Evolutionary conservation across 768 basidiomycete genomes (phyloP).

Genomic region (Tylopilus sp.): DNA sequence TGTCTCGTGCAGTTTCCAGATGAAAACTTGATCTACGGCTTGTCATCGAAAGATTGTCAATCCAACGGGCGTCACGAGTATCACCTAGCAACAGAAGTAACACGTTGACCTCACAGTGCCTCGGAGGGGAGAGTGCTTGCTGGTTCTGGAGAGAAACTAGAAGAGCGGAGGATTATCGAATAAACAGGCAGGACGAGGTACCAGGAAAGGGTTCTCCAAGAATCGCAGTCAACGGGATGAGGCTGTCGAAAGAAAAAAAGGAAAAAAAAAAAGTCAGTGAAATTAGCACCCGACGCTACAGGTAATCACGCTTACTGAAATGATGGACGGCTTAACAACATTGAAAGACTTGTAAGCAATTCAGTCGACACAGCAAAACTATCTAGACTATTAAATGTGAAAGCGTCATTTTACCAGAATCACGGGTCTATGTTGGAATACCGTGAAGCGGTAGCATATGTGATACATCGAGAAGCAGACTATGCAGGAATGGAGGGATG

Average conservation of each 20-base stretch:
- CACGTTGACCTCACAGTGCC: background rate
- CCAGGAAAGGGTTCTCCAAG: background rate
- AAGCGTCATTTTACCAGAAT: conserved; percentile 10
- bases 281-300: conserved; percentile 1
- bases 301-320: conserved; percentile 23
- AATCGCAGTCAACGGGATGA: background rate
- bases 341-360: conserved; percentile 8
- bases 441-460: conserved; percentile 17
- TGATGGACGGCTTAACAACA: conserved; percentile 2
- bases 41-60: background rate
- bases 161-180: background rate
- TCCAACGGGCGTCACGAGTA: background rate
- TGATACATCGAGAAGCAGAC: conserved; percentile 30
- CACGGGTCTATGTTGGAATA: conserved; percentile 30
- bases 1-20: conserved; percentile 1
- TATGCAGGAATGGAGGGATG: conserved; percentile 27
- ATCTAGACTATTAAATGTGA: conserved; percentile 28
- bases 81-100: conserved; percentile 7
- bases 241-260: conserved; percentile 7
- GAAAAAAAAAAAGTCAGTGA: conserved; percentile 13
- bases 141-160: background rate
- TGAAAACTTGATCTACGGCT: background rate
- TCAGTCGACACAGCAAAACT: conserved; percentile 17
- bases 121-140: background rate
- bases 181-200: background rate